Percentiles rank a stretch among this genome's conserved stretches.
Conservation (phyloP, 2,329 filamentous ascomycete species). For the Sphaerostilbella broomeana region DNA sequence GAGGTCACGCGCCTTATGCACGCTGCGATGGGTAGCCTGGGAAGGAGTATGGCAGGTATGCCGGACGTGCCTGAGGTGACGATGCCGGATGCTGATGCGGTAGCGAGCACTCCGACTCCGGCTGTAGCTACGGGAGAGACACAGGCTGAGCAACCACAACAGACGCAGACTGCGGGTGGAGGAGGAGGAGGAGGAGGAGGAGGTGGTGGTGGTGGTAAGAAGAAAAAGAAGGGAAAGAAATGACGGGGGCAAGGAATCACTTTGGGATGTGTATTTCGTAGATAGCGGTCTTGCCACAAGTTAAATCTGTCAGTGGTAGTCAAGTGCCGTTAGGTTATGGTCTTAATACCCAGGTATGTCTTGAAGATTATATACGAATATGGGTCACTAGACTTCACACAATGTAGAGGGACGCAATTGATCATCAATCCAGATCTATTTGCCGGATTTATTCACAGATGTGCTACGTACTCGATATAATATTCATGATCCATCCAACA, state of each 20-base stretch:
- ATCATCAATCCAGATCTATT: conserved; percentile 9
- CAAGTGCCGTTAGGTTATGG: too few relatives aligned
- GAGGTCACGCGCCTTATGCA: conserved; percentile 77
- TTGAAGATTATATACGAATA: too few relatives aligned
- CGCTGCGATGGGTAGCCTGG: conserved; percentile 66
- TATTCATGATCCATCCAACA: conserved; percentile 17
- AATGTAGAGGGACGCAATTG: not conserved
- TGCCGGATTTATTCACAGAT: conserved; percentile 4
- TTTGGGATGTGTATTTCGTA: too few relatives aligned
- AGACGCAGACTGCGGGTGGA: conserved; percentile 11
- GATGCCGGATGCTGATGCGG: conserved; percentile 34
- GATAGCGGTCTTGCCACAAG: too few relatives aligned
- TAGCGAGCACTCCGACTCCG: conserved; percentile 18
- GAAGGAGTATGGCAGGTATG: conserved; percentile 59
- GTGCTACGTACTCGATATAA: conserved; percentile 12
- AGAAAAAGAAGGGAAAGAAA: conserved; percentile 68
- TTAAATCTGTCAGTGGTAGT: too few relatives aligned
- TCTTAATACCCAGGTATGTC: too few relatives aligned
- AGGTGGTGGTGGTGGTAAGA: conserved; percentile 45
- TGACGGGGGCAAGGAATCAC: conserved; percentile 22
- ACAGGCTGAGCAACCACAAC: conserved; percentile 23
- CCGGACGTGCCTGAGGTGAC: conserved; percentile 36
- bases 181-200: conserved; percentile 9
- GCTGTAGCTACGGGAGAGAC: conserved; percentile 20
- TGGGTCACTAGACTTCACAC: too few relatives aligned